These are phyloP conservation scores for Prunella vulgaris DNA, from an alignment of 257 asterid species.

Conservation along the genomic window DNA sequence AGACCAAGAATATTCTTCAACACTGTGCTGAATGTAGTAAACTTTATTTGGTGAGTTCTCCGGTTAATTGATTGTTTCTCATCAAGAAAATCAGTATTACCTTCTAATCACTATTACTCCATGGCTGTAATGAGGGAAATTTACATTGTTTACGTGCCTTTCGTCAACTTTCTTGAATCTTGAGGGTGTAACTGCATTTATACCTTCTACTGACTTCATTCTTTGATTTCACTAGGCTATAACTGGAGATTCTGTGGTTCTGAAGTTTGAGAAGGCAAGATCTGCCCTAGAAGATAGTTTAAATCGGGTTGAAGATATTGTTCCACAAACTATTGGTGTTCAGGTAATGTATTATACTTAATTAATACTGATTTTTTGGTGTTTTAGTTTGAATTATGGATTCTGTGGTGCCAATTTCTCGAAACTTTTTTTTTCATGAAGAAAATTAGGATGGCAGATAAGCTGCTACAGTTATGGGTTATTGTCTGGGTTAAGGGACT, in stretches of 20 bases:
- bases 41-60: conserved; percentile 80
- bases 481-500: conserved; percentile 11
- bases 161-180: conserved; percentile 5
- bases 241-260: conserved; percentile 87
- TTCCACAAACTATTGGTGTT: conserved; percentile 75
- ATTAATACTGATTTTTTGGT: not conserved
- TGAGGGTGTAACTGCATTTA: not conserved
- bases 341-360: conserved; percentile 49
- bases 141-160: conserved; percentile 4
- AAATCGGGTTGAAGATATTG: conserved; percentile 90
- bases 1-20: conserved; percentile 87
- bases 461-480: not conserved
- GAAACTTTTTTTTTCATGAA: too few species aligned
- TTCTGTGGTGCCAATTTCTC: not conserved
- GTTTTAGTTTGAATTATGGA: not conserved
- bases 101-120: not conserved
- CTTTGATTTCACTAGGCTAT: conserved; percentile 59
- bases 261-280: conserved; percentile 92
- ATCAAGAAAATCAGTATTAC: not conserved
- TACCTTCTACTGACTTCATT: conserved; percentile 7
- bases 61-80: not conserved
- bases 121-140: not conserved
- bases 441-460: not conserved
- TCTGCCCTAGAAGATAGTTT: conserved; percentile 85
- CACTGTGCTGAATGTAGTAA: conserved; percentile 96